phyloP scores from a whole-genome alignment of 768 basidiomycete species.

The Boletus barrowsii region DNA sequence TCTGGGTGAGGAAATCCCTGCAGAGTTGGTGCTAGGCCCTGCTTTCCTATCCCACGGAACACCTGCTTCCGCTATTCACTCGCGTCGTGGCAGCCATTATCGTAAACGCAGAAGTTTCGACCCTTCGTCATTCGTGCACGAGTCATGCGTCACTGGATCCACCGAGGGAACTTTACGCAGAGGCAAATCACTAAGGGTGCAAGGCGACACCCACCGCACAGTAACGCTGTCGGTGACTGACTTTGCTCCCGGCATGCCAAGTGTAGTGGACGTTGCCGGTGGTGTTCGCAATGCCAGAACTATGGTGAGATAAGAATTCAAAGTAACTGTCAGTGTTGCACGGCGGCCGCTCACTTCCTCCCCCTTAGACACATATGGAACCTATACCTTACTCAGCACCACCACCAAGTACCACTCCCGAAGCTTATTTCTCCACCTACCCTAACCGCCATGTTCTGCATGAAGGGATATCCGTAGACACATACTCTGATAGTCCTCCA shows the following conservation, averaged over 20 bases:
- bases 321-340: not conserved
- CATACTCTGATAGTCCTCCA: not conserved
- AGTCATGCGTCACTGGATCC: not conserved
- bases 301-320: conserved; percentile 4
- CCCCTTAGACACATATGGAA: not conserved
- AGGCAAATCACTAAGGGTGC: conserved; percentile 28
- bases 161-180: conserved; percentile 19
- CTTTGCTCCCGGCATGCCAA: not conserved
- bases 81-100: not conserved
- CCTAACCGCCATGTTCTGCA: not conserved
- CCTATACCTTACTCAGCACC: not conserved
- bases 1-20: conserved; percentile 39
- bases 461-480: not conserved
- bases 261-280: not conserved
- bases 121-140: conserved; percentile 1
- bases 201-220: not conserved
- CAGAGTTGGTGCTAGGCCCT: conserved; percentile 29
- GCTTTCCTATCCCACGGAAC: not conserved
- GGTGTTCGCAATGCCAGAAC: not conserved
- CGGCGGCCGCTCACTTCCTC: not conserved
- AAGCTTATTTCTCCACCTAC: not conserved
- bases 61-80: not conserved
- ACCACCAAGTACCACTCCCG: not conserved
- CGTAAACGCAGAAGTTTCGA: conserved; percentile 19
- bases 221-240: not conserved